phyloP scores from a whole-genome alignment of 352 stramenopile species.

The Albugo laibachii region DNA sequence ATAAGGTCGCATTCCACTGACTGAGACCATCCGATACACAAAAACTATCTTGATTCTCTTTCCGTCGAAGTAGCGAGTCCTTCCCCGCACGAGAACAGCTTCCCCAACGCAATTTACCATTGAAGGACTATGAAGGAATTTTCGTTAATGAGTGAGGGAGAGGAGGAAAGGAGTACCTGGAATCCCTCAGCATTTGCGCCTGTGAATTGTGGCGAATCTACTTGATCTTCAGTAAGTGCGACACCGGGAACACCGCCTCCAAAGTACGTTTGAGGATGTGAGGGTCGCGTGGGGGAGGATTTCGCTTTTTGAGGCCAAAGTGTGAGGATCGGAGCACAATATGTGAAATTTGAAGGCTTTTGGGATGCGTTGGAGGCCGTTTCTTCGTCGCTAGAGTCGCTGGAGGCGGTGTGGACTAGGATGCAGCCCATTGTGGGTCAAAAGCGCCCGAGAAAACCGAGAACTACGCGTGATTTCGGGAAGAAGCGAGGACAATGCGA shows the following conservation, averaged over 20 bases:
- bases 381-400: no score
- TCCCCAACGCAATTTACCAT: conserved; percentile 29
- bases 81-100: conserved; percentile 33
- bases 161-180: conserved; percentile 7
- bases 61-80: conserved; percentile 50
- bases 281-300: neutral
- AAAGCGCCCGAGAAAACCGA: no score
- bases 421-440: no score
- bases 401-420: no score
- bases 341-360: no score
- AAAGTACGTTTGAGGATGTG: conserved; percentile 15
- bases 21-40: conserved; percentile 31
- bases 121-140: conserved; percentile 15
- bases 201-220: conserved; percentile 45
- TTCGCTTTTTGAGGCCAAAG: no score
- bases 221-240: conserved; percentile 28
- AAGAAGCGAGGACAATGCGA: no score
- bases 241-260: conserved; percentile 47
- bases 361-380: no score
- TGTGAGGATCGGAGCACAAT: no score
- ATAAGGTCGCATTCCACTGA: conserved; percentile 21
- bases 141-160: neutral
- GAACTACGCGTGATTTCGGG: no score
- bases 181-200: conserved; percentile 25
- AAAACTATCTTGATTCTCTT: conserved; percentile 69